Evolutionary conservation across 2,329 filamentous ascomycete genomes (phyloP), one percentile per base, ranked within the genome.

Genomic region (Rhynchosporium secalis): DNA sequence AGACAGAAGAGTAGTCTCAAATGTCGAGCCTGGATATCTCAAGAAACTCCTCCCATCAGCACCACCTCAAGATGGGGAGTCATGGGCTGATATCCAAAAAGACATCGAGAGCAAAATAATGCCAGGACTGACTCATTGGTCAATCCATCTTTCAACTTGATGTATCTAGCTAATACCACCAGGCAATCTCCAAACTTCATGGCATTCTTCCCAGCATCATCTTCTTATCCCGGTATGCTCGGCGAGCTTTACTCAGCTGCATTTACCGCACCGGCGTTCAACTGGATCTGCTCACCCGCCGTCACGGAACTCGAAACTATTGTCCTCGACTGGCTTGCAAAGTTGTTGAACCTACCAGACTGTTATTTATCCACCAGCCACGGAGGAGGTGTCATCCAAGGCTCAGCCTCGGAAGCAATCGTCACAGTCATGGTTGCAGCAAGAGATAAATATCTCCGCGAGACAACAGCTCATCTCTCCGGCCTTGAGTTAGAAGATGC

Each of bases 291-390:
- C 77, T 92, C 88, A 5, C 94, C 94, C 0, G 92, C 90, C 6
- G 88, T 95, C 20, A 98, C 94, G 0, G 94, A 98, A 78, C 83
- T 98, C 54, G 94, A 98, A 80, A 96, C 93, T 0, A 83, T 97
- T 29, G 89, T 96, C 48, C 83, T 97, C 75, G 94, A 98, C 76
- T 98, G 94, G 93, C 79, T 97, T 3, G 91, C 89, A 15, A 85
- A 89, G 74, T 82, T 92, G 8, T 76, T 97, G 12, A 85, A 79
- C 1, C 79, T 98, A 29, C 92, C 94, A 0, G 77, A 83, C 10
- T 88, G 84, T 68, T 98, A 88, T 73, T 78, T 89, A 26, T 94
- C 89, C 54, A 86, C 86, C 0, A 88, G 86, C 0, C 82, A 86
- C n/a, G 86, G 83, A 6, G 94, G 94, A 26, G 94, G 94, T 38